Percentiles rank a stretch among this genome's conserved stretches.
Evolutionary conservation across 2,329 filamentous ascomycete species (phyloP).

Genomic region (Sarocladiaceae sp.): DNA sequence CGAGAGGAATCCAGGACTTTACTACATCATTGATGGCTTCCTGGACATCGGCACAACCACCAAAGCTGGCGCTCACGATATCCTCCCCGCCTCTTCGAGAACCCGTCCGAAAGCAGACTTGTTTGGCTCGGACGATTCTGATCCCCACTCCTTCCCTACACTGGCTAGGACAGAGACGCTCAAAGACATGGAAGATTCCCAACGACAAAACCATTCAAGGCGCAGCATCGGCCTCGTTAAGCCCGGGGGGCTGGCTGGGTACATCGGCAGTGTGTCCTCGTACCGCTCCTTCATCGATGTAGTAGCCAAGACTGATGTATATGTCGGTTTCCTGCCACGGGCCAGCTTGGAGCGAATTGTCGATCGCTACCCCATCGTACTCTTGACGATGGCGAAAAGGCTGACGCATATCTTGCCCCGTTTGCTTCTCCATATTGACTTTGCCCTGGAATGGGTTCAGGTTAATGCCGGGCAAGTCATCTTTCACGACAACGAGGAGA

Average conservation of each 20-base stretch:
- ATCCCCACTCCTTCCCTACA: slow-evolving; percentile 23
- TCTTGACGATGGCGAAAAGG: slow-evolving; percentile 93
- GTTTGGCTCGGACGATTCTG: slow-evolving; percentile 15
- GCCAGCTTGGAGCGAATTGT: slow-evolving; percentile 84
- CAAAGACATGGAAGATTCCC: slow-evolving; percentile 25
- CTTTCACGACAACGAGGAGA: slow-evolving; percentile 89
- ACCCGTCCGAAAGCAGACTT: slow-evolving; percentile 10
- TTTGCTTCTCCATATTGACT: slow-evolving; percentile 92
- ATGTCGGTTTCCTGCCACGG: slow-evolving; percentile 88
- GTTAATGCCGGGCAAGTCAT: slow-evolving; percentile 93
- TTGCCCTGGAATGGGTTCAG: slow-evolving; percentile 96
- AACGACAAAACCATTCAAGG: slow-evolving; percentile 39
- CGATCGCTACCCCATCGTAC: slow-evolving; percentile 83
- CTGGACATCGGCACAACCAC: slow-evolving; percentile 81
- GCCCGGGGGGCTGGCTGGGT: slow-evolving; percentile 88
- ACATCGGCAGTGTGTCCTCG: slow-evolving; percentile 88
- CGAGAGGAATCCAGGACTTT: slow-evolving; percentile 90
- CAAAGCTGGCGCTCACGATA: slow-evolving; percentile 16
- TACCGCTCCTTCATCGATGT: slow-evolving; percentile 96
- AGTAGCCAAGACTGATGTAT: slow-evolving; percentile 95
- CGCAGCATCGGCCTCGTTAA: slow-evolving; percentile 87
- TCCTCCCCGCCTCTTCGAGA: slow-evolving; percentile 16
- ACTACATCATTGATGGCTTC: slow-evolving; percentile 97
- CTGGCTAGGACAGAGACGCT: slow-evolving; percentile 20
- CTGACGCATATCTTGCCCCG: slow-evolving; percentile 83